Percentiles rank a stretch among this genome's conserved stretches.
phyloP scores from a whole-genome alignment of 2,329 filamentous ascomycete genomes.

The Sclerotinia minor region DNA sequence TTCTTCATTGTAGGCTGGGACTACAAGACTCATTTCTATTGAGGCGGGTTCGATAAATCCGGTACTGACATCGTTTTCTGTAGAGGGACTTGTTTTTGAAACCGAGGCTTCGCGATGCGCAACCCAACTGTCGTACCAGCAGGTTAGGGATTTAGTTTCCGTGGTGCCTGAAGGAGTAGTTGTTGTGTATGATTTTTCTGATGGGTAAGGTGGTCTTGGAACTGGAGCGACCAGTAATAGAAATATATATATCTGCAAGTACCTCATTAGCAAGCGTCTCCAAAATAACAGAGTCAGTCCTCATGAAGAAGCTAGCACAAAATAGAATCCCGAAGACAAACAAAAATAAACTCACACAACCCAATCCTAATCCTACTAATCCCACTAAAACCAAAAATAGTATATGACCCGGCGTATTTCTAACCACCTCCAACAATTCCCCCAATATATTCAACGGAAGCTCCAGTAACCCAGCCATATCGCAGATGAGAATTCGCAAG shows the following conservation, averaged over 20 bases:
- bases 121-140: conserved; percentile 81
- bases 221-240: conserved; percentile 77
- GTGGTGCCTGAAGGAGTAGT: conserved; percentile 65
- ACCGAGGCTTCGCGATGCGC: conserved; percentile 57
- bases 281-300: neutral
- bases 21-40: conserved; percentile 85
- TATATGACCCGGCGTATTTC: conserved; percentile 5
- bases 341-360: conserved; percentile 2
- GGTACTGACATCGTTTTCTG: conserved; percentile 39
- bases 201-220: conserved; percentile 69
- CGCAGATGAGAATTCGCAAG: neutral
- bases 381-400: conserved; percentile 4
- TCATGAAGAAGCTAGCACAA: neutral
- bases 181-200: conserved; percentile 84
- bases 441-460: neutral
- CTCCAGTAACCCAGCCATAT: conserved; percentile 18
- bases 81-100: neutral
- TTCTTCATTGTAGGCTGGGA: conserved; percentile 95
- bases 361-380: conserved; percentile 10
- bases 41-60: conserved; percentile 71
- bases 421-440: conserved; percentile 8
- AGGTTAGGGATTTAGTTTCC: conserved; percentile 63
- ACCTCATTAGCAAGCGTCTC: neutral
- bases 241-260: conserved; percentile 60
- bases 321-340: conserved; percentile 15